Conservation (phyloP, 176 grass and related monocot genomes). For the Urochloa ruziziensis region DNA sequence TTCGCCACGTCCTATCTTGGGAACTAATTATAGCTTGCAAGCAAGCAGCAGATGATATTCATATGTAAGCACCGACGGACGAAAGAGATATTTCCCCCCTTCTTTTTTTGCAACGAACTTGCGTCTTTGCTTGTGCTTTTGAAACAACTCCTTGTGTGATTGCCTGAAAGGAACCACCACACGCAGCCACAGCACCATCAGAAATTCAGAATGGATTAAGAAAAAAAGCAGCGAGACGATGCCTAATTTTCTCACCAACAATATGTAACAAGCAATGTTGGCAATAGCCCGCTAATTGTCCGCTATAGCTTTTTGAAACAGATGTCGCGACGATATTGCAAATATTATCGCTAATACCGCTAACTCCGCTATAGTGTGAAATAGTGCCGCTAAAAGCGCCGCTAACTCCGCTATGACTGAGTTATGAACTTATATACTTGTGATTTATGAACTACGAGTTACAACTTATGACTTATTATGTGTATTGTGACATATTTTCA, state of each 20-base stretch:
- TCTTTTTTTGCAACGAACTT: background rate
- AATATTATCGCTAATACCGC: no score
- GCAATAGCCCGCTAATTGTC: no score
- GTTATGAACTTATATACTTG: no score
- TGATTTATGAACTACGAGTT: no score
- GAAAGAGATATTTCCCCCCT: background rate
- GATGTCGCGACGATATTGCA: no score
- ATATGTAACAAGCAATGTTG: no score
- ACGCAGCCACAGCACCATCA: background rate
- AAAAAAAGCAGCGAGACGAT: background rate
- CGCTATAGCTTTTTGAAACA: no score
- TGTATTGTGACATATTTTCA: no score
- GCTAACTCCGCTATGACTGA: no score
- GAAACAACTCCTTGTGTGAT: slow-evolving; percentile 39
- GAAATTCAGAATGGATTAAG: background rate
- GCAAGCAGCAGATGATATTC: background rate
- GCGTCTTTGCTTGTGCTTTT: slow-evolving; percentile 44
- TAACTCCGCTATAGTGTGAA: no score
- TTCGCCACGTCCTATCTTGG: background rate
- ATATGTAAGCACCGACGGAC: background rate
- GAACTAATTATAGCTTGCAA: slow-evolving; percentile 7
- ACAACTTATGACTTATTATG: no score
- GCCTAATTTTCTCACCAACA: background rate
- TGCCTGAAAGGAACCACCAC: slow-evolving; percentile 20
- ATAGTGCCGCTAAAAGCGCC: no score